Evolutionary conservation across 2,329 filamentous ascomycete species (phyloP), one percentile per base, ranked within the genome.

Genomic region (Botrytis deweyae): DNA sequence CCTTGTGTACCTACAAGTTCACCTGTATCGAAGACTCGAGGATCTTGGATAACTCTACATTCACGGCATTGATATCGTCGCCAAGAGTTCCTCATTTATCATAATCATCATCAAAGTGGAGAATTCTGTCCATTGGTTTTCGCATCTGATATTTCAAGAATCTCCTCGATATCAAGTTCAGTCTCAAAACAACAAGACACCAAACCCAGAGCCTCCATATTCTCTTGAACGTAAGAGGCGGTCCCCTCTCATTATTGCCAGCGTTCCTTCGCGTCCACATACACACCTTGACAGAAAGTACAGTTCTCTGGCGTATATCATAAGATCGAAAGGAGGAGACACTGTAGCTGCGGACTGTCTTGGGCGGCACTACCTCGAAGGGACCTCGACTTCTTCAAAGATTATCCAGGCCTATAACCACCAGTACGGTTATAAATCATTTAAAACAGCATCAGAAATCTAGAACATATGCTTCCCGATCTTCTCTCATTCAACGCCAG

Each of bases 391-490:
- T 42, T 18, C n/a, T 14, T 42, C 40, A 42, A 58, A 52, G 49
- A 20, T 68, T 58, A n/a, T 33, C 38, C 20, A 58, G 49, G 16
- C n/a, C 40, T 49, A n/a, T 68, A 33, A 72, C 42, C 29, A 33
- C 40, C 52, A 55, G 25, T 68, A n/a, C 14, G 42, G 40, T 49
- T 46, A 25, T 46, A 38, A 5, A 46, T 49, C 29, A 29, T 22
- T 49, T 72, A 18, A 22, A 68, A 68, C 22, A n/a, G 25, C 9
- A 36, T 49, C 58, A 18, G 68, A 5, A 72, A 18, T 59, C 38
- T 49, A 68, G 52, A 61, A 61, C 64, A 40, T 44, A 69, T 69
- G 71, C 71, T 66, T 58, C 42, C 42, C 49, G 52, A 68, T 58
- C 66, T 58, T 66, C 46, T 40, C 36, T 38, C 22, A 58, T 52